phyloP scores from a whole-genome alignment of 208 protist genomes.

The Trypanosoma cruzi region DNA sequence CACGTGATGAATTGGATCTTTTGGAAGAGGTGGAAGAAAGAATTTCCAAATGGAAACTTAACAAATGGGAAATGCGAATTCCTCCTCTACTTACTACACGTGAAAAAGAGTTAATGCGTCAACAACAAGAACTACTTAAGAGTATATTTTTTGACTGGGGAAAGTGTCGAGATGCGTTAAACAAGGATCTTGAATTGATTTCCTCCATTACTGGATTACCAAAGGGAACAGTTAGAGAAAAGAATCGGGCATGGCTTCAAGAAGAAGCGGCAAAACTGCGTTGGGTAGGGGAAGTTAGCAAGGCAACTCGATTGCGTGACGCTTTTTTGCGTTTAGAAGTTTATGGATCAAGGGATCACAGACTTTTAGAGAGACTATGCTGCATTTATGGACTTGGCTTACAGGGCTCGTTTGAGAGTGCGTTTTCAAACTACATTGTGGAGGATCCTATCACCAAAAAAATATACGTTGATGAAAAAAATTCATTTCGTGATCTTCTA shows the following conservation, averaged over 20 bases:
- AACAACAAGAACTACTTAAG: conserved; percentile 75
- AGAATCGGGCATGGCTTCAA: conserved; percentile 79
- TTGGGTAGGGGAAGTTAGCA: conserved; percentile 87
- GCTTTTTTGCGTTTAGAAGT: conserved; percentile 82
- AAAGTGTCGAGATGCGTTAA: conserved; percentile 42
- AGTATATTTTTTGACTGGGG: conserved; percentile 44
- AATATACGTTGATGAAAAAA: conserved; percentile 49
- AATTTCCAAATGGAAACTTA: conserved; percentile 75
- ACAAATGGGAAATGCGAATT: conserved; percentile 87
- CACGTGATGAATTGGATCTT: conserved; percentile 36
- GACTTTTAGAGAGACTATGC: conserved; percentile 75
- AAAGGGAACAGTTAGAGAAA: conserved; percentile 43
- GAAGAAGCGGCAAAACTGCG: conserved; percentile 74
- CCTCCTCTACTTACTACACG: conserved; percentile 44
- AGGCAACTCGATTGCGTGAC: conserved; percentile 77
- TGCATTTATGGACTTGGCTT: conserved; percentile 82
- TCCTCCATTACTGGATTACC: conserved; percentile 45
- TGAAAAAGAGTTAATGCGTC: conserved; percentile 58
- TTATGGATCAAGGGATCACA: conserved; percentile 67
- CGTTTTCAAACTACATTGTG: conserved; percentile 78
- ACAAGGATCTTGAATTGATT: conserved; percentile 52
- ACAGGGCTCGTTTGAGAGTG: conserved; percentile 73
- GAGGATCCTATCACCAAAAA: conserved; percentile 54
- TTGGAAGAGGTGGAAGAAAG: conserved; percentile 58
- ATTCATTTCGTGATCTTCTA: conserved; percentile 65